These are phyloP conservation scores for Penicillium sp. DNA, from an alignment of 2,329 filamentous ascomycete genomes.

Conservation along the genomic window DNA sequence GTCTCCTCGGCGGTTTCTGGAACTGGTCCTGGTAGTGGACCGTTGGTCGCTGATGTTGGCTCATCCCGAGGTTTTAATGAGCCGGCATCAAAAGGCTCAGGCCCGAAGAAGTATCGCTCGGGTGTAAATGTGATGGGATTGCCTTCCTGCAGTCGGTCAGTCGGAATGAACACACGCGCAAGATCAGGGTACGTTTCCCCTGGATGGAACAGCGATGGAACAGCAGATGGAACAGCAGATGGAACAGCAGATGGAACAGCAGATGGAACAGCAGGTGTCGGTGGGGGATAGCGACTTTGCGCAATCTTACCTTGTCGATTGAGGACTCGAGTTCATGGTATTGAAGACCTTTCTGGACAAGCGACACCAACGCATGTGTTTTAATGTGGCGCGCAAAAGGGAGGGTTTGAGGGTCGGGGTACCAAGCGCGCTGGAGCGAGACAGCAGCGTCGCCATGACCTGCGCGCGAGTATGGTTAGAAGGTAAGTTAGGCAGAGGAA, in stretches of 20 bases:
- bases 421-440: constrained; percentile 58
- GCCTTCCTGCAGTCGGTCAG: constrained; percentile 30
- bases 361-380: constrained; percentile 53
- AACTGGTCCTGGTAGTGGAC: background rate
- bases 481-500: background rate
- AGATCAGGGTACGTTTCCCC: too few relatives aligned
- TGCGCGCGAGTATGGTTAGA: constrained; percentile 23
- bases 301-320: constrained; percentile 42
- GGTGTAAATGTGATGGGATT: constrained; percentile 32
- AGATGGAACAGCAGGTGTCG: constrained; percentile 4
- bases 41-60: background rate
- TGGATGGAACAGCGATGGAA: too few relatives aligned
- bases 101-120: constrained; percentile 44
- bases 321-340: constrained; percentile 48
- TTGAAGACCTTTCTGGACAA: constrained; percentile 59
- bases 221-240: constrained; percentile 4
- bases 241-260: background rate
- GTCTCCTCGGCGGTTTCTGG: constrained; percentile 33
- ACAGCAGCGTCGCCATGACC: constrained; percentile 55
- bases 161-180: background rate
- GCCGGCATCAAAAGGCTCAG: constrained; percentile 33
- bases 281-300: constrained; percentile 1
- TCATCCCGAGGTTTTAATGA: constrained; percentile 26
- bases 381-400: constrained; percentile 57
- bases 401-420: constrained; percentile 54